Evolutionary conservation across 192 early-diverging fungal genomes (phyloP).

Genomic region (Coemansia reversa): DNA sequence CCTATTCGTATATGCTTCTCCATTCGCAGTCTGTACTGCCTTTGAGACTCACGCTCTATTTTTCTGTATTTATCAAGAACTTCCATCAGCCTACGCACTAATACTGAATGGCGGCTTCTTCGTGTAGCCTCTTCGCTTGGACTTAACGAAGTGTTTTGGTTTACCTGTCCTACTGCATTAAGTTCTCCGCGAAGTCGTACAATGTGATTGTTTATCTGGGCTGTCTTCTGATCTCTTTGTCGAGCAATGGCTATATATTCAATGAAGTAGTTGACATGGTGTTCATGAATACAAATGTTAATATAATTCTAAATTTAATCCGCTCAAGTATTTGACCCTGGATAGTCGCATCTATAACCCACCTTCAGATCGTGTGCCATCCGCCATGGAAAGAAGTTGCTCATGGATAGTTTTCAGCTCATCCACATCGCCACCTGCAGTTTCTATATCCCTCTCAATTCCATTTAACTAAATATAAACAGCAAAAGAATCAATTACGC

Average conservation of each 20-base stretch:
- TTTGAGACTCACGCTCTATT: constrained; percentile 48
- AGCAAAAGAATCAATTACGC: neutral
- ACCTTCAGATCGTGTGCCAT: constrained; percentile 51
- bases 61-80: constrained; percentile 48
- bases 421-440: constrained; percentile 28
- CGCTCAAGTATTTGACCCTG: neutral
- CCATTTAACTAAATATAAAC: constrained; percentile 30
- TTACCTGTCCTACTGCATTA: constrained; percentile 43
- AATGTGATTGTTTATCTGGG: constrained; percentile 41
- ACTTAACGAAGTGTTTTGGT: constrained; percentile 24
- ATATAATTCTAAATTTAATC: neutral
- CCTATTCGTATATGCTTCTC: constrained; percentile 53
- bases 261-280: neutral
- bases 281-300: neutral
- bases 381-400: constrained; percentile 37
- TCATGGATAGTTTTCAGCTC: constrained; percentile 39
- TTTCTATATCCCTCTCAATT: constrained; percentile 39
- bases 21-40: constrained; percentile 43
- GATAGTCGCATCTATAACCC: neutral
- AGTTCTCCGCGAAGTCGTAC: constrained; percentile 42
- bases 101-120: constrained; percentile 35
- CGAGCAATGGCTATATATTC: constrained; percentile 37
- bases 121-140: constrained; percentile 48
- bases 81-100: constrained; percentile 42
- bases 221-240: constrained; percentile 44